These are phyloP conservation scores for Candida bentonensis DNA, from an alignment of 805 yeast species.

Conservation along the genomic window DNA sequence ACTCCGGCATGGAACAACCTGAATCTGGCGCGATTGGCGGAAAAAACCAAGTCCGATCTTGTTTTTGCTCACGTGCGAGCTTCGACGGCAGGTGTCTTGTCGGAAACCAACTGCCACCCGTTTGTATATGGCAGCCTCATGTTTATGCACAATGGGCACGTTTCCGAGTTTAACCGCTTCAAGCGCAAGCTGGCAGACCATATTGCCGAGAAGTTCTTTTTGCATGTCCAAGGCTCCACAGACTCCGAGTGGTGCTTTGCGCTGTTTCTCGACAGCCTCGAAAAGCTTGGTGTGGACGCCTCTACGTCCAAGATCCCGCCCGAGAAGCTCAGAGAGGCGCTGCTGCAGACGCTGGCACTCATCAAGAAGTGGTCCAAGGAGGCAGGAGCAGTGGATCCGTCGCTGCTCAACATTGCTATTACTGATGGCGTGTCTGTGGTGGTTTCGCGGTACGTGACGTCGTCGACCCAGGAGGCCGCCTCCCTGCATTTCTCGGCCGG, in stretches of 20 bases:
- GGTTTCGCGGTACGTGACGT: conserved; percentile 76
- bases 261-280: conserved; percentile 61
- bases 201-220: conserved; percentile 66
- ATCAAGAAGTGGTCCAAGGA: conserved; percentile 71
- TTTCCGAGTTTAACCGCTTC: conserved; percentile 56
- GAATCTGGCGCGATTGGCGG: conserved; percentile 72
- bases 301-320: conserved; percentile 29
- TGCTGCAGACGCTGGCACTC: conserved; percentile 56
- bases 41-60: conserved; percentile 68
- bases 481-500: conserved; percentile 92
- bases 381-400: conserved; percentile 51
- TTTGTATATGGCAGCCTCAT: conserved; percentile 74
- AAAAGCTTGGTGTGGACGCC: conserved; percentile 66
- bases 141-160: conserved; percentile 93
- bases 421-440: conserved; percentile 85
- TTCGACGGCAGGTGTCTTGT: conserved; percentile 82
- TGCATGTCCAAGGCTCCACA: conserved; percentile 80
- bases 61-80: conserved; percentile 96
- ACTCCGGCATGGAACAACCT: conserved; percentile 94
- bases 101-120: conserved; percentile 97
- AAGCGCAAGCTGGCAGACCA: conserved; percentile 62
- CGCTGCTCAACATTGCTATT: conserved; percentile 82
- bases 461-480: conserved; percentile 89
- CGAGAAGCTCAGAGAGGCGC: conserved; percentile 46
- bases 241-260: conserved; percentile 96